These are phyloP conservation scores for Telopea speciosissima DNA, from an alignment of 177 flowering plant species.

Conservation along the genomic window DNA sequence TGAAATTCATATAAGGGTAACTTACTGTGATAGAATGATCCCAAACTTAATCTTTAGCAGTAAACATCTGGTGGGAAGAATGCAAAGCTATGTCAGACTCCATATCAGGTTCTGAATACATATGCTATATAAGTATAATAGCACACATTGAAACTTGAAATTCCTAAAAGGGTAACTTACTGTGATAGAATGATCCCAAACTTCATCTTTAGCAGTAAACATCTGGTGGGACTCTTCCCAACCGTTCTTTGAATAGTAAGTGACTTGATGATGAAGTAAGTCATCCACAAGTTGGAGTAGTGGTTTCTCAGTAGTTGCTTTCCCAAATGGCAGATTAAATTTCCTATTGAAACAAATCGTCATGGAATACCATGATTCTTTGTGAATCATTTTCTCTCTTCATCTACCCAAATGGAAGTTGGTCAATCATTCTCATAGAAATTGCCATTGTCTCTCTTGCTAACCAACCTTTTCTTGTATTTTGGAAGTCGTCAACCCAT, in stretches of 20 bases:
- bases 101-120: neutral
- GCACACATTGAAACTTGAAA: neutral
- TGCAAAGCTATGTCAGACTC: neutral
- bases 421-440: neutral
- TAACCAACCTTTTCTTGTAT: too few relatives aligned
- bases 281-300: neutral
- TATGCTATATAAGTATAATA: too few relatives aligned
- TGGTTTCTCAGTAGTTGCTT: neutral
- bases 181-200: neutral
- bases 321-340: neutral
- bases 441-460: too few relatives aligned
- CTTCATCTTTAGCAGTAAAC: neutral
- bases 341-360: neutral
- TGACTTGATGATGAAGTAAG: neutral
- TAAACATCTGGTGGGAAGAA: too few relatives aligned
- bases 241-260: neutral
- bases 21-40: too few relatives aligned
- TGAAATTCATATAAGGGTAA: too few relatives aligned
- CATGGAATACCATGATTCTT: neutral
- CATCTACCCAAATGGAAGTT: neutral
- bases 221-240: neutral
- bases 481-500: too few relatives aligned
- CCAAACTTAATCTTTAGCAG: too few relatives aligned
- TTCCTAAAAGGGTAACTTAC: neutral
- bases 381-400: neutral